Percentiles rank a stretch among this genome's conserved stretches.
These are phyloP conservation scores for Scutellaria barbata DNA, from an alignment of 257 asterid genomes.

Conservation along the genomic window DNA sequence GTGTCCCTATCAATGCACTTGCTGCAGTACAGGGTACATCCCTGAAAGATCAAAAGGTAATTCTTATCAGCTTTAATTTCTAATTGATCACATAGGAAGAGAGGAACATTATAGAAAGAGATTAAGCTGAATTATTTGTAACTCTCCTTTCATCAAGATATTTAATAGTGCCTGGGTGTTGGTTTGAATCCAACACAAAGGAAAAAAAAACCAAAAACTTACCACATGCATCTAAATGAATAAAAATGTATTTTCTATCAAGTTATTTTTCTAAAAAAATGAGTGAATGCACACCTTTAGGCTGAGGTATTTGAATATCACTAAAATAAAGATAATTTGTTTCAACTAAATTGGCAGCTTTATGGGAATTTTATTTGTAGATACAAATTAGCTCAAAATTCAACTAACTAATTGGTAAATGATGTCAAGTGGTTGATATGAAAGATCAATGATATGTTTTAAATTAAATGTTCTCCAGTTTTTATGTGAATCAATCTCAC, in stretches of 20 bases:
- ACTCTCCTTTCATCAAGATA: conserved; percentile 1
- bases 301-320: no score
- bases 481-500: conserved; percentile 25
- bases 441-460: background rate
- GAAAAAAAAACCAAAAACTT: background rate
- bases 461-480: background rate
- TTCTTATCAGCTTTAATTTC: no score
- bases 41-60: conserved; percentile 92
- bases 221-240: background rate
- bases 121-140: background rate
- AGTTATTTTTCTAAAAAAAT: background rate
- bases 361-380: background rate
- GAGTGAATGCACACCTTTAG: background rate
- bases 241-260: background rate
- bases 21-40: conserved; percentile 47
- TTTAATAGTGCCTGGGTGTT: conserved; percentile 7
- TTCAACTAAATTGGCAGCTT: background rate
- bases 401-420: background rate
- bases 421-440: background rate
- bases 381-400: background rate
- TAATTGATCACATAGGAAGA: background rate
- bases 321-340: background rate
- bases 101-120: background rate
- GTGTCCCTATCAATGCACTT: no score
- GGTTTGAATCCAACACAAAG: background rate